phyloP scores from a whole-genome alignment of 768 basidiomycete species.

The Imleria badia region DNA sequence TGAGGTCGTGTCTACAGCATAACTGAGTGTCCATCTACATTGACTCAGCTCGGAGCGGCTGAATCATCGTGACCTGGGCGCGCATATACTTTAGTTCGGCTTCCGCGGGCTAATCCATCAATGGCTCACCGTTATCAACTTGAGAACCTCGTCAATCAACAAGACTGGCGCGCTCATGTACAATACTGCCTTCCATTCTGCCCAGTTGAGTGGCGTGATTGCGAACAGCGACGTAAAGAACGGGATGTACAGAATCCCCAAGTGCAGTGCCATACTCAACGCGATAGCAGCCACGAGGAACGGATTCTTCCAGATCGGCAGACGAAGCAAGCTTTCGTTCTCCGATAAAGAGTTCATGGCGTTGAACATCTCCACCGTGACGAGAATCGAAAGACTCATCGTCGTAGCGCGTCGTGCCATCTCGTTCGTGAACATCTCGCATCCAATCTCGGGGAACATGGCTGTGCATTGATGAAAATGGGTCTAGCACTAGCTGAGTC shows the following conservation, averaged over 20 bases:
- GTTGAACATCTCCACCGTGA: constrained; percentile 97
- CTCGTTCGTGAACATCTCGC: constrained; percentile 91
- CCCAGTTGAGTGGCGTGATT: constrained; percentile 91
- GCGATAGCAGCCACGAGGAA: constrained; percentile 88
- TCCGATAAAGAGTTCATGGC: constrained; percentile 98
- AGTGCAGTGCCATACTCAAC: constrained; percentile 90
- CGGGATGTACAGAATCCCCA: constrained; percentile 95
- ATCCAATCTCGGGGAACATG: constrained; percentile 87
- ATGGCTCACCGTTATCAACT: constrained; percentile 69
- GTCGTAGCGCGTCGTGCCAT: constrained; percentile 89
- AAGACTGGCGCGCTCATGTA: constrained; percentile 86
- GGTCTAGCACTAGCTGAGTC: constrained; percentile 51
- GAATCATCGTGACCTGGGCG: constrained; percentile 51
- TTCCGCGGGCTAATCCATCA: background rate
- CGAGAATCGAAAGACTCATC: constrained; percentile 93
- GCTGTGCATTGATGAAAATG: constrained; percentile 92
- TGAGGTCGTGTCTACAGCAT: no score
- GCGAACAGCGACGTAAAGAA: constrained; percentile 92
- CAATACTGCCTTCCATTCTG: constrained; percentile 93
- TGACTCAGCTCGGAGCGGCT: constrained; percentile 53
- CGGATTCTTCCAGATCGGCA: constrained; percentile 94
- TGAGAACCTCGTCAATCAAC: constrained; percentile 86
- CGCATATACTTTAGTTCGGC: background rate
- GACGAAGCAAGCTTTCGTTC: constrained; percentile 85
- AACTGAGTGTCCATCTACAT: no score